A percentile compares a stretch with the other conserved stretches of the same genome.
Evolutionary conservation across 768 basidiomycete species (phyloP).

Genomic region (Pisolithus sp.): DNA sequence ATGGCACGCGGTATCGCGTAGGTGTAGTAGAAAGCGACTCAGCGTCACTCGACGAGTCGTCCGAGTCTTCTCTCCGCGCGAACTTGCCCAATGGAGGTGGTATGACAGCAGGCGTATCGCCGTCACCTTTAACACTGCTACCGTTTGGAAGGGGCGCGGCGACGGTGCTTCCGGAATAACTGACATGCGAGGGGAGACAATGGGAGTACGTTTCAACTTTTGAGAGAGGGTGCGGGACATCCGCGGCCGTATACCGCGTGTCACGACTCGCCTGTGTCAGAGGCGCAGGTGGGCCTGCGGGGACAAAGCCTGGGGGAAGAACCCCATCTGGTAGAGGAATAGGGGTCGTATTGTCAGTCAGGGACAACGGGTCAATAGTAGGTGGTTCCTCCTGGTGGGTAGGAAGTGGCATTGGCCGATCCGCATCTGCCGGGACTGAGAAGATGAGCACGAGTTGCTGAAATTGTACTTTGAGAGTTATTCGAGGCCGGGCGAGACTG

Average conservation of each 20-base stretch:
- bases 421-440: constrained; percentile 38
- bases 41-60: constrained; percentile 26
- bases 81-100: constrained; percentile 21
- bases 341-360: constrained; percentile 11
- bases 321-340: constrained; percentile 22
- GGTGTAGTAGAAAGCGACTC: constrained; percentile 32
- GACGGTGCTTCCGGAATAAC: constrained; percentile 9
- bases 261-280: constrained; percentile 8
- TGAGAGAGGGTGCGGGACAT: constrained; percentile 27
- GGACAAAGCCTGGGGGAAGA: constrained; percentile 35
- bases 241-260: constrained; percentile 20
- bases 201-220: constrained; percentile 19
- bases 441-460: constrained; percentile 22
- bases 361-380: constrained; percentile 1
- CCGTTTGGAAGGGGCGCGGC: not conserved
- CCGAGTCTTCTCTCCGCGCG: constrained; percentile 16
- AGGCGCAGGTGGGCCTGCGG: constrained; percentile 18
- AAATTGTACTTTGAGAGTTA: constrained; percentile 21
- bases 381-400: constrained; percentile 2
- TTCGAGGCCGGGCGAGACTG: constrained; percentile 37
- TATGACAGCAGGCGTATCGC: constrained; percentile 18
- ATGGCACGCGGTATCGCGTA: constrained; percentile 16
- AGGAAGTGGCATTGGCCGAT: constrained; percentile 30
- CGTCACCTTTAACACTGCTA: not conserved
- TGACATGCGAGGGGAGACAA: constrained; percentile 15